Evolutionary conservation across 106 monocot genomes (phyloP).

Genomic region (Allium sativum): DNA sequence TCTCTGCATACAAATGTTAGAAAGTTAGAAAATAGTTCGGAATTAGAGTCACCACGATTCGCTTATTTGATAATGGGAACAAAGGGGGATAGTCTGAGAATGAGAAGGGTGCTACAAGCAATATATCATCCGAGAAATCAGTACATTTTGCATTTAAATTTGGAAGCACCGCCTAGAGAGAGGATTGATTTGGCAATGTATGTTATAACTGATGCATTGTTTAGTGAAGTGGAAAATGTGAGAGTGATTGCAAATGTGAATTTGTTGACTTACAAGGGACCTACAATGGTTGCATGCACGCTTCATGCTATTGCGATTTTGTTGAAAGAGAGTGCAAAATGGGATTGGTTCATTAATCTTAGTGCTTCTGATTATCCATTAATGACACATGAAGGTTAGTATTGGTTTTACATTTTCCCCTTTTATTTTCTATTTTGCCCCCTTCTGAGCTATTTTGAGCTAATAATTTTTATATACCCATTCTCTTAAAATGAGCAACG

Average conservation of each 20-base stretch:
- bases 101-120: slow-evolving; percentile 74
- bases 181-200: slow-evolving; percentile 80
- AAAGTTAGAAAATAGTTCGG: neutral
- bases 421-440: no score
- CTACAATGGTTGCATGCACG: no score
- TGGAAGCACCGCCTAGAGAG: slow-evolving; percentile 88
- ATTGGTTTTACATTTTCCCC: neutral
- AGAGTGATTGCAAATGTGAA: no score
- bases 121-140: slow-evolving; percentile 95
- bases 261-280: no score
- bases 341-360: no score
- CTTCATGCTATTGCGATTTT: no score
- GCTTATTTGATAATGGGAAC: slow-evolving; percentile 95
- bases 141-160: slow-evolving; percentile 87
- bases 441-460: no score
- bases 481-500: no score
- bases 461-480: no score
- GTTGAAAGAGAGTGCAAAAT: no score
- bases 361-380: no score
- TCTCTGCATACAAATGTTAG: slow-evolving; percentile 10
- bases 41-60: slow-evolving; percentile 48
- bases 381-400: slow-evolving; percentile 94
- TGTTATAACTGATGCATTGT: slow-evolving; percentile 57
- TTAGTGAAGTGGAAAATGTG: slow-evolving; percentile 66
- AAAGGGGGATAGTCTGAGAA: slow-evolving; percentile 70